Conservation (phyloP, 805 yeast genomes). For the Dipodascus geniculatus region DNA sequence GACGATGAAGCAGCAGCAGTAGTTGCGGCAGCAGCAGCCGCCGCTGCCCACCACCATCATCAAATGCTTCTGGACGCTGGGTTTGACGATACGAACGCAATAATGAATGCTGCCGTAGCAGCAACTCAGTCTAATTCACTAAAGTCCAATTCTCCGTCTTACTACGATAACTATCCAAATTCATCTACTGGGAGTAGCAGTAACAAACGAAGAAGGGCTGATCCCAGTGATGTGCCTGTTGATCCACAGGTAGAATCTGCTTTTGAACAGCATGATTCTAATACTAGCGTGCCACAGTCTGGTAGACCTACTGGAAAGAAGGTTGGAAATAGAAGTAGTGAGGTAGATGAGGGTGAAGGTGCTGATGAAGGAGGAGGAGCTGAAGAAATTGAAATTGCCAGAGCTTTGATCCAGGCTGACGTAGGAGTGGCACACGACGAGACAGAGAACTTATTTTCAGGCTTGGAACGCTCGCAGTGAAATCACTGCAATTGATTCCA, state of each 20-base stretch:
- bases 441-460: neutral
- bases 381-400: slow-evolving; percentile 52
- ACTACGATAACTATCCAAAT: neutral
- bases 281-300: neutral
- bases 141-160: slow-evolving; percentile 7
- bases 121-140: slow-evolving; percentile 29
- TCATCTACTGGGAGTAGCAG: neutral
- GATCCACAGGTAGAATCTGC: slow-evolving; percentile 46
- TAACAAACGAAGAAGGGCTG: slow-evolving; percentile 7
- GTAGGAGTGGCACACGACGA: slow-evolving; percentile 12
- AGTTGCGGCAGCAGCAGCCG: neutral
- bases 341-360: neutral
- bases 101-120: slow-evolving; percentile 47
- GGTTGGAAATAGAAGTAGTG: neutral
- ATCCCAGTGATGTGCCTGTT: slow-evolving; percentile 34
- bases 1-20: neutral
- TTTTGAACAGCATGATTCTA: slow-evolving; percentile 30
- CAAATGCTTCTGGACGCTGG: slow-evolving; percentile 25
- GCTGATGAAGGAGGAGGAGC: slow-evolving; percentile 22
- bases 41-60: slow-evolving; percentile 6
- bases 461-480: neutral
- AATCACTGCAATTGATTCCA: no score
- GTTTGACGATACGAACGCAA: slow-evolving; percentile 27
- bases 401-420: slow-evolving; percentile 53
- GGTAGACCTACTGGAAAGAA: neutral